A percentile compares a stretch with the other conserved stretches of the same genome.
Conservation (phyloP, 306 rosid genomes). For the Vigna trinervia region DNA sequence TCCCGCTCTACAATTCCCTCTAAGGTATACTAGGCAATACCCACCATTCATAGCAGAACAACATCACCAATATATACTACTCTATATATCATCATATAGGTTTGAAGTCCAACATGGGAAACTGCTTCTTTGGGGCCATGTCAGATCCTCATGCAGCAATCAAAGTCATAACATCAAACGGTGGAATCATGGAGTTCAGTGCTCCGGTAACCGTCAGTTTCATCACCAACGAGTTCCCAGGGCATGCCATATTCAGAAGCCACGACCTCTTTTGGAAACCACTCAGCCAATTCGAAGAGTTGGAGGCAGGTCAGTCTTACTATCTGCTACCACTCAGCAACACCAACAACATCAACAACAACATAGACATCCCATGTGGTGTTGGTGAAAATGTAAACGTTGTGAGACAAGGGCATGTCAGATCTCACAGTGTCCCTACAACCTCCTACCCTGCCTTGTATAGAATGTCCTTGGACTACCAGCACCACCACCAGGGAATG, state of each 20-base stretch:
- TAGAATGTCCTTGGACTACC: conserved; percentile 74
- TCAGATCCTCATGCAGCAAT: conserved; percentile 50
- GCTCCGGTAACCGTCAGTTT: conserved; percentile 62
- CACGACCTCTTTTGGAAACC: conserved; percentile 88
- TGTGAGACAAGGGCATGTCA: conserved; percentile 69
- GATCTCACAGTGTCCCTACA: conserved; percentile 70
- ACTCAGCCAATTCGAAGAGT: conserved; percentile 56
- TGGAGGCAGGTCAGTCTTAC: conserved; percentile 70
- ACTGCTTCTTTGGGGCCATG: conserved; percentile 67
- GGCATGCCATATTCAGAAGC: conserved; percentile 71
- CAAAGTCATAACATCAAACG: conserved; percentile 74
- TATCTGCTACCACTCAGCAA: conserved; percentile 63
- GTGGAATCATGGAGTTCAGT: conserved; percentile 86
- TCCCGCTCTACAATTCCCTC: conserved; percentile 44
- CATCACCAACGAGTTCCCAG: conserved; percentile 74
- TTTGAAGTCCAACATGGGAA: conserved; percentile 61
- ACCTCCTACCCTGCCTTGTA: conserved; percentile 56
- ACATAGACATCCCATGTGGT: neutral
- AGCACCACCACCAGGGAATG: conserved; percentile 23
- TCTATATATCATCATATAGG: neutral
- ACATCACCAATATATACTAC: neutral
- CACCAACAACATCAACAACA: conserved; percentile 23
- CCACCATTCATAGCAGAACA: neutral
- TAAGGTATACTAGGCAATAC: conserved; percentile 20
- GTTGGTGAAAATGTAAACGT: conserved; percentile 11